Percentiles rank a stretch among this genome's conserved stretches.
Conservation (phyloP, 805 yeast genomes). For the Hanseniaspora jakobsenii region DNA sequence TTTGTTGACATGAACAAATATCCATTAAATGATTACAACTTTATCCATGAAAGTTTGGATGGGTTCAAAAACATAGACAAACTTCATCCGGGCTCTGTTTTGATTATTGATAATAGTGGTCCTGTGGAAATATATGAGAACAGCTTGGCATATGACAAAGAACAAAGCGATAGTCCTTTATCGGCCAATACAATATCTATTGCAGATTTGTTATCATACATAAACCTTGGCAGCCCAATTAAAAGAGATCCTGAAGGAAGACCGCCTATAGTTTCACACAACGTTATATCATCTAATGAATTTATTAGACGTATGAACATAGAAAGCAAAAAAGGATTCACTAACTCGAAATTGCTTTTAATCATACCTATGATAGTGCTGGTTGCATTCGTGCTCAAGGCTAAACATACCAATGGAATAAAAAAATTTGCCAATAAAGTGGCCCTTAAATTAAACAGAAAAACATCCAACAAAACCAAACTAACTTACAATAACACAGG, state of each 20-base stretch:
- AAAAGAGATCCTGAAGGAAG: not conserved
- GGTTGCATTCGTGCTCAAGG: no score
- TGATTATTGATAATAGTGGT: slow-evolving; percentile 16
- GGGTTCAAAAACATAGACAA: slow-evolving; percentile 15
- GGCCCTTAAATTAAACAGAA: no score
- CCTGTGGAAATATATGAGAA: not conserved
- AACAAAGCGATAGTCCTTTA: not conserved
- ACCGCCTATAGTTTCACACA: not conserved
- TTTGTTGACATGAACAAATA: slow-evolving; percentile 38
- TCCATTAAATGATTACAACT: slow-evolving; percentile 7
- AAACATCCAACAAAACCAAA: not conserved
- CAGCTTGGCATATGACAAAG: not conserved
- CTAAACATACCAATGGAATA: no score
- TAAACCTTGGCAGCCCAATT: not conserved
- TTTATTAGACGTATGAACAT: not conserved
- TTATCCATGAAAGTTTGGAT: slow-evolving; percentile 7
- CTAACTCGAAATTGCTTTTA: no score
- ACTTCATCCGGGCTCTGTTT: slow-evolving; percentile 16
- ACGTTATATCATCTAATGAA: not conserved
- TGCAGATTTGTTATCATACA: not conserved
- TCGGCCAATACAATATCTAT: not conserved
- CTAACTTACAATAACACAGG: slow-evolving; percentile 9
- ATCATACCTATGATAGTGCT: no score
- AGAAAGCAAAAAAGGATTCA: not conserved
- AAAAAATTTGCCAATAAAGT: not conserved